phyloP scores from a whole-genome alignment of 257 asterid genomes.

The Ehretia macrophylla region DNA sequence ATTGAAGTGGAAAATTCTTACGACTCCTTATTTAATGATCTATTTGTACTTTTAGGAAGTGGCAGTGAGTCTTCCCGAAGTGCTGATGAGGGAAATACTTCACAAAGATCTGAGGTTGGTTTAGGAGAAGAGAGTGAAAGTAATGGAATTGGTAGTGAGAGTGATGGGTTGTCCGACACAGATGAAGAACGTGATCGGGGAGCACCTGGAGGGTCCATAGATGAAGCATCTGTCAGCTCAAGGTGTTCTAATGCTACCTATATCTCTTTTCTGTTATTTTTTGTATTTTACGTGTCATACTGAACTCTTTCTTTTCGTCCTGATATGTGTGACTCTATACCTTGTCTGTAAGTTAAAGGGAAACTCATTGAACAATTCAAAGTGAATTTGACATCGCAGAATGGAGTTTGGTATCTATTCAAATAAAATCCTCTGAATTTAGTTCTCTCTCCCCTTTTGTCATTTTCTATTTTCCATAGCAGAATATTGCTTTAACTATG shows the following conservation, averaged over 20 bases:
- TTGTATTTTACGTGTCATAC: not conserved
- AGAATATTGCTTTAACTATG: too few relatives aligned
- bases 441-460: too few relatives aligned
- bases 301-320: not conserved
- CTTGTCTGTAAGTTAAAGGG: too few relatives aligned
- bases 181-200: conserved; percentile 47
- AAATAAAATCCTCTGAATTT: too few relatives aligned
- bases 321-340: not conserved
- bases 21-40: not conserved
- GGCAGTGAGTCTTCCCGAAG: conserved; percentile 30
- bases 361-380: too few relatives aligned
- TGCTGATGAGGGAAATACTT: conserved; percentile 18
- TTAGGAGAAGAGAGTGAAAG: conserved; percentile 36
- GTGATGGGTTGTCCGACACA: conserved; percentile 47
- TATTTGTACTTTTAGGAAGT: conserved; percentile 33
- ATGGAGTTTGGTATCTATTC: too few relatives aligned
- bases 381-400: too few relatives aligned
- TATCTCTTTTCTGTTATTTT: conserved; percentile 1
- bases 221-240: conserved; percentile 32
- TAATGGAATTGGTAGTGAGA: too few relatives aligned
- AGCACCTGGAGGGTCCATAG: conserved; percentile 24
- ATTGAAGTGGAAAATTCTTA: not conserved
- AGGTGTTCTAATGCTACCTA: conserved; percentile 33
- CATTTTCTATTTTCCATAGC: too few relatives aligned
- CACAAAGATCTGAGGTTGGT: conserved; percentile 15